phyloP scores from a whole-genome alignment of 257 asterid genomes.

The Solanum ossicruentum region DNA sequence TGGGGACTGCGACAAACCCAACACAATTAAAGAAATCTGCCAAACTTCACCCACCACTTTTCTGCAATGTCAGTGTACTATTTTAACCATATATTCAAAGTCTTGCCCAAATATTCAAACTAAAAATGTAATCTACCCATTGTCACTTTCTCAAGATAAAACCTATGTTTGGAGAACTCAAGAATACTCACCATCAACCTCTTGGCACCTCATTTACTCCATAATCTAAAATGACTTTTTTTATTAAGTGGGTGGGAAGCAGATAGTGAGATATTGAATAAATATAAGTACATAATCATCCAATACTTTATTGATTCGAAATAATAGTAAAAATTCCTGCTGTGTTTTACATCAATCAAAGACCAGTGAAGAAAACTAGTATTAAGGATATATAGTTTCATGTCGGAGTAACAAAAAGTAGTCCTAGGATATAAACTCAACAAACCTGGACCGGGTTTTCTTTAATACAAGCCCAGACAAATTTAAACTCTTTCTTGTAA shows the following conservation, averaged over 20 bases:
- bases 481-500: slow-evolving; percentile 27
- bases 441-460: slow-evolving; percentile 13
- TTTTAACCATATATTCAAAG: too few relatives aligned
- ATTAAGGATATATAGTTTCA: not conserved
- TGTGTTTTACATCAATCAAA: not conserved
- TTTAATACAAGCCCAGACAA: slow-evolving; percentile 36
- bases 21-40: not conserved
- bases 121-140: not conserved
- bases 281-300: not conserved
- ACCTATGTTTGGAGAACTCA: not conserved
- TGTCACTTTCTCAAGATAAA: not conserved
- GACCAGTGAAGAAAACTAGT: not conserved
- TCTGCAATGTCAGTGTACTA: not conserved
- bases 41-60: not conserved
- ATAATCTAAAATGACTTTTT: not conserved
- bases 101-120: not conserved
- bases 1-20: not conserved
- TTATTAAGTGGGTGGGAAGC: not conserved
- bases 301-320: not conserved
- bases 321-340: not conserved
- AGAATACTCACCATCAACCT: not conserved
- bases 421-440: slow-evolving; percentile 1
- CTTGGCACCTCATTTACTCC: not conserved
- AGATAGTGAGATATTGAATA: not conserved
- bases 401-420: not conserved